phyloP scores from a whole-genome alignment of 1,284 basidiomycete genomes.

The Retiboletus fuscus region DNA sequence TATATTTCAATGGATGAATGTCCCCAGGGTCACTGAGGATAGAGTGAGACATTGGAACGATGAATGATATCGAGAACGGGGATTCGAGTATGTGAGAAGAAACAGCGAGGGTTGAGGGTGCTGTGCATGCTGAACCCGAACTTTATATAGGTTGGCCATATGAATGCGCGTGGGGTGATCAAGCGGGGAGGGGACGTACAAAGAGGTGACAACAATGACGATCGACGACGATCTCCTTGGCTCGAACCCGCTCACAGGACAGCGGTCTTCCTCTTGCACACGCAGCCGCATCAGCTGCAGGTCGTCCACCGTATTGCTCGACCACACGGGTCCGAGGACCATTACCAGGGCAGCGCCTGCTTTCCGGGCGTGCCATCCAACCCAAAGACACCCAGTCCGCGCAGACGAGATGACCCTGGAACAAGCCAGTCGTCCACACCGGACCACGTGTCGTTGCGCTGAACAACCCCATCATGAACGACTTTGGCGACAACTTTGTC shows the following conservation, averaged over 20 bases:
- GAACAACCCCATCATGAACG: slow-evolving; percentile 74
- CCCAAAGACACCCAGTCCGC: slow-evolving; percentile 30
- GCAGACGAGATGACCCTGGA: slow-evolving; percentile 79
- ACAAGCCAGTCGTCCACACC: slow-evolving; percentile 67
- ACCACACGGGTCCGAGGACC: slow-evolving; percentile 71
- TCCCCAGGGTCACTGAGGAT: slow-evolving; percentile 17
- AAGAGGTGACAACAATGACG: no score
- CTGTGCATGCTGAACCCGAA: no score
- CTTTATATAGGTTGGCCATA: no score
- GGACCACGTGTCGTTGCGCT: slow-evolving; percentile 81
- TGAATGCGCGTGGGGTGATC: no score
- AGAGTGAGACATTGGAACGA: slow-evolving; percentile 9
- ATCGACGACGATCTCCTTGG: no score
- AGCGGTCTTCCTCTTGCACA: no score
- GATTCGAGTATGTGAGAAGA: no score
- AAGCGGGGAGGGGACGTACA: no score
- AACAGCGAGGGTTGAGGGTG: no score
- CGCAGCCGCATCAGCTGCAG: not conserved
- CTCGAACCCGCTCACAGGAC: no score
- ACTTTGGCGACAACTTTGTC: slow-evolving; percentile 87
- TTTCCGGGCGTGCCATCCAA: slow-evolving; percentile 50
- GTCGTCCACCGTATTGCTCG: slow-evolving; percentile 57
- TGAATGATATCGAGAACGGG: not conserved
- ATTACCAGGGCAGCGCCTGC: slow-evolving; percentile 58
- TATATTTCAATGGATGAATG: slow-evolving; percentile 28